Conservation (phyloP, 148 eudicot species). For the Dianthus caryophyllus region DNA sequence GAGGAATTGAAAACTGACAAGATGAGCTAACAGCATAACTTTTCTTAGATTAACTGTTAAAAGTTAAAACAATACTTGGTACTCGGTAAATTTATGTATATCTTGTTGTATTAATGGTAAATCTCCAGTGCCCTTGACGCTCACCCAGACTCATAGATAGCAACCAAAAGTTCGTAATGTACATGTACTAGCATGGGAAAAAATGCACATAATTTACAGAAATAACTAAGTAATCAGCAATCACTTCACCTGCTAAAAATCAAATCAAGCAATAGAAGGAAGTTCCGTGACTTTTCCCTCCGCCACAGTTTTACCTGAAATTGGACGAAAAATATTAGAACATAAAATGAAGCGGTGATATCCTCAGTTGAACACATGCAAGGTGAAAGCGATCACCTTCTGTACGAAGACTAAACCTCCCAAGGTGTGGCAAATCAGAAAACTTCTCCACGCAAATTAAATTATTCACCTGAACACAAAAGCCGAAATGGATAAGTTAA, state of each 20-base stretch:
- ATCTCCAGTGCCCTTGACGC: neutral
- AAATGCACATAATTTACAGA: neutral
- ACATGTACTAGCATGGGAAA: neutral
- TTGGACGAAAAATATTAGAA: neutral
- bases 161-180: too few species aligned
- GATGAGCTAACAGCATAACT: too few species aligned
- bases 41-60: too few species aligned
- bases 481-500: neutral
- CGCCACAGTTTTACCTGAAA: constrained; percentile 64
- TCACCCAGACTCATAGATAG: neutral
- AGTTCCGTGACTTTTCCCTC: too few species aligned
- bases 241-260: constrained; percentile 30
- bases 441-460: constrained; percentile 42
- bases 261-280: constrained; percentile 26
- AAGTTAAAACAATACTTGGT: too few species aligned
- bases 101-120: neutral
- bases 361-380: neutral
- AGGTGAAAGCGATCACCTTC: constrained; percentile 27
- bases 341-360: neutral
- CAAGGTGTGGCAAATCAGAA: constrained; percentile 41
- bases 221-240: neutral
- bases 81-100: too few species aligned
- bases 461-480: constrained; percentile 29
- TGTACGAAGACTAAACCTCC: constrained; percentile 45
- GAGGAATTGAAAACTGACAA: too few species aligned